These are phyloP conservation scores for Corymbia maculata DNA, from an alignment of 345 rosid species.

Conservation along the genomic window DNA sequence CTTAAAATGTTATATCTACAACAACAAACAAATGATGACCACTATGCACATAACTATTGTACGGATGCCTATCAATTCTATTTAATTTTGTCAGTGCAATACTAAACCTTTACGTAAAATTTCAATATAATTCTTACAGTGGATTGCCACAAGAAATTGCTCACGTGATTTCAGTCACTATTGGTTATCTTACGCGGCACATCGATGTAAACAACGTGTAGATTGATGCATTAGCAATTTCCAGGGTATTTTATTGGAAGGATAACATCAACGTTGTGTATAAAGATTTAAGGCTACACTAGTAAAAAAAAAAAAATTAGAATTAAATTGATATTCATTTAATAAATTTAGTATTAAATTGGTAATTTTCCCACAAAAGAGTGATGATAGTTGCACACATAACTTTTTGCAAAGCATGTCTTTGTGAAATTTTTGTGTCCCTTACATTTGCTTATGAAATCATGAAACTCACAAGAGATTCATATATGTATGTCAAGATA, in stretches of 20 bases:
- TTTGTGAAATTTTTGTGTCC: fast-evolving
- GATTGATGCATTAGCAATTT: not conserved
- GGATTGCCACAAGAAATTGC: not conserved
- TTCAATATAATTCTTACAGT: too few relatives aligned
- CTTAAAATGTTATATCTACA: too few relatives aligned
- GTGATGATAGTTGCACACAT: not conserved
- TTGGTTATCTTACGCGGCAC: not conserved
- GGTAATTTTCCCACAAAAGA: not conserved
- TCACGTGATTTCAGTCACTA: too few relatives aligned
- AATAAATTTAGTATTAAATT: not conserved
- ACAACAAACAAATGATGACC: not conserved
- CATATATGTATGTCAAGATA: not conserved
- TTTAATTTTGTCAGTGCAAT: not conserved
- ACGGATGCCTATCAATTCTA: too few relatives aligned
- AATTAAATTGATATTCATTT: not conserved
- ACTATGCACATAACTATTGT: not conserved
- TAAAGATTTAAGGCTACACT: not conserved
- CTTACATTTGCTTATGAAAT: not conserved
- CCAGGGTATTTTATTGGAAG: not conserved
- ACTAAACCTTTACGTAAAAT: too few relatives aligned
- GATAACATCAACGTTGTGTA: not conserved
- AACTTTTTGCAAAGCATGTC: not conserved
- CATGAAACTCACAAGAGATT: not conserved
- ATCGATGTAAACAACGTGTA: not conserved
- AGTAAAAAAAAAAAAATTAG: too few relatives aligned